Conservation (phyloP, 164 flowering plant species). For the Macadamia tetraphylla region DNA sequence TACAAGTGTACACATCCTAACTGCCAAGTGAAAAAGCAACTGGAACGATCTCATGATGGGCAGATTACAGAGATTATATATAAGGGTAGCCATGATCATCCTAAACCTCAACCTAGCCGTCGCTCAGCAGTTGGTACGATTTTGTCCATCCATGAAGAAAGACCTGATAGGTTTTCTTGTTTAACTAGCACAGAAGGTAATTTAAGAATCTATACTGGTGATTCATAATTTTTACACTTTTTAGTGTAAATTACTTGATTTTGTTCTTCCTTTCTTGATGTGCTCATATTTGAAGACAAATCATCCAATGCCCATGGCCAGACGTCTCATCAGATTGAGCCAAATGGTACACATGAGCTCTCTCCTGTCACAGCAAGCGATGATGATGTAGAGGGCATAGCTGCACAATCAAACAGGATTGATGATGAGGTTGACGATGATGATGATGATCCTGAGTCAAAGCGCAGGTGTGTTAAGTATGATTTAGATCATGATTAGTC, state of each 20-base stretch:
- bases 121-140: constrained; percentile 43
- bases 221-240: not conserved
- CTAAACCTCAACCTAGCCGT: constrained; percentile 67
- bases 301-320: constrained; percentile 29
- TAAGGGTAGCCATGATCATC: constrained; percentile 79
- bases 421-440: constrained; percentile 48
- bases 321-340: constrained; percentile 24
- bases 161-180: constrained; percentile 31
- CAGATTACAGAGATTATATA: constrained; percentile 69
- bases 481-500: not conserved
- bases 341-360: constrained; percentile 33
- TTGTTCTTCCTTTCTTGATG: not conserved
- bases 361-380: constrained; percentile 40
- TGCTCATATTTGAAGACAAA: constrained; percentile 27
- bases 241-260: constrained; percentile 2
- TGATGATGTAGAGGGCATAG: constrained; percentile 35
- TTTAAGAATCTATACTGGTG: not conserved
- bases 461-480: constrained; percentile 41
- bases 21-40: constrained; percentile 75
- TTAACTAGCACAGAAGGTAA: constrained; percentile 44
- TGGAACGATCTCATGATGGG: constrained; percentile 75
- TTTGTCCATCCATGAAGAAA: constrained; percentile 52
- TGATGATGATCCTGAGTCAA: constrained; percentile 47
- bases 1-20: constrained; percentile 79
- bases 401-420: constrained; percentile 17